phyloP scores from a whole-genome alignment of 805 yeast genomes.

The Ogataea dorogensis region DNA sequence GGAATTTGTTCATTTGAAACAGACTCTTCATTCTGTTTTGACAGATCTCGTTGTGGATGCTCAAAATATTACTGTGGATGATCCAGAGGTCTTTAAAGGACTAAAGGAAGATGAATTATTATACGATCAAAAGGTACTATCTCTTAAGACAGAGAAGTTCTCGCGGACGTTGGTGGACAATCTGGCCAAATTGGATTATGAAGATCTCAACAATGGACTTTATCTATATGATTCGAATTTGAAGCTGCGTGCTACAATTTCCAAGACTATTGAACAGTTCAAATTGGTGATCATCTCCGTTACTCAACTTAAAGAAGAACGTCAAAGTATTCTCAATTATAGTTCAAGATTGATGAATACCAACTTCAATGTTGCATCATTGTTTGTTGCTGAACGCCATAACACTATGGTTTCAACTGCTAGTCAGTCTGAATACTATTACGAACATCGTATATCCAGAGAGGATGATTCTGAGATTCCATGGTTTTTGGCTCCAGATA shows the following conservation, averaged over 20 bases:
- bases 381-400: slow-evolving; percentile 47
- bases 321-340: slow-evolving; percentile 67
- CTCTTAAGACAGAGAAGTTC: slow-evolving; percentile 46
- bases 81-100: slow-evolving; percentile 71
- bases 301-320: slow-evolving; percentile 62
- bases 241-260: slow-evolving; percentile 39
- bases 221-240: slow-evolving; percentile 28
- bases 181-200: slow-evolving; percentile 38
- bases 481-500: slow-evolving; percentile 72
- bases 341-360: slow-evolving; percentile 78
- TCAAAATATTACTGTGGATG: slow-evolving; percentile 67
- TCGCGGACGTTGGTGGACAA: slow-evolving; percentile 47
- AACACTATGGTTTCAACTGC: slow-evolving; percentile 33
- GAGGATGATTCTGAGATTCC: slow-evolving; percentile 47
- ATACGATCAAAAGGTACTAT: slow-evolving; percentile 39
- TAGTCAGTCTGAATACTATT: slow-evolving; percentile 30
- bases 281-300: slow-evolving; percentile 41
- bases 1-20: slow-evolving; percentile 77
- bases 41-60: slow-evolving; percentile 61
- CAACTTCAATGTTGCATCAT: slow-evolving; percentile 57
- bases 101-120: slow-evolving; percentile 54
- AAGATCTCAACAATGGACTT: slow-evolving; percentile 36
- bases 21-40: slow-evolving; percentile 61
- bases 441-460: slow-evolving; percentile 38
- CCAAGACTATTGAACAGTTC: slow-evolving; percentile 36